Percentiles rank a stretch among this genome's conserved stretches.
Evolutionary conservation across 345 rosid genomes (phyloP).

Genomic region (Pistacia vera): DNA sequence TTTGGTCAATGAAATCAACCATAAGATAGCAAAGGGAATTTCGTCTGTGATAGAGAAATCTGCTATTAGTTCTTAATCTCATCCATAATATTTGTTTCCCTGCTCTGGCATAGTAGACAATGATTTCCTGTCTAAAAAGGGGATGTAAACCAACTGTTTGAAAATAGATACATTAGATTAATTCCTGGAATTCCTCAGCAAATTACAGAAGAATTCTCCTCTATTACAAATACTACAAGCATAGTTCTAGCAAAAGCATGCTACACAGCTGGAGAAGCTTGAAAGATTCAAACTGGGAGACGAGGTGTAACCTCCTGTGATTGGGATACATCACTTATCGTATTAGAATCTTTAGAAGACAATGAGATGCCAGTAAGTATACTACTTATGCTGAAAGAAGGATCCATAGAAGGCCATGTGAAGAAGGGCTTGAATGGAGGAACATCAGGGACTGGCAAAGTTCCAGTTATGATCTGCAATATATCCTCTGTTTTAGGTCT

Average conservation of each 20-base stretch:
- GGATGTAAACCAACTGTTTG: not conserved
- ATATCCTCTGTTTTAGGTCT: slow-evolving; percentile 36
- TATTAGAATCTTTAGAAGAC: slow-evolving; percentile 19
- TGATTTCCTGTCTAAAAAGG: not conserved
- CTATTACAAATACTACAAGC: not conserved
- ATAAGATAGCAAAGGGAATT: too few species aligned
- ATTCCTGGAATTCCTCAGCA: not conserved
- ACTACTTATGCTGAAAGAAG: not conserved
- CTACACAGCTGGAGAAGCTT: not conserved
- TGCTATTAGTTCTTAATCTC: not conserved
- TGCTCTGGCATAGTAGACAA: not conserved
- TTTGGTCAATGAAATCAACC: not conserved
- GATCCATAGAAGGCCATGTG: slow-evolving; percentile 33
- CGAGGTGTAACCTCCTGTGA: not conserved
- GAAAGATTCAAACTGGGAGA: slow-evolving; percentile 10
- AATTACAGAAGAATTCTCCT: not conserved
- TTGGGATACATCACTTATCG: not conserved
- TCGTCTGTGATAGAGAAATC: too few species aligned
- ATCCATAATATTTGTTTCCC: not conserved
- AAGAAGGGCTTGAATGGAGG: slow-evolving; percentile 46
- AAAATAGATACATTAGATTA: too few species aligned
- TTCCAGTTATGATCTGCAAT: slow-evolving; percentile 40
- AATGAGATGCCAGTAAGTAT: slow-evolving; percentile 14
- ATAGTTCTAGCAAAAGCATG: not conserved
- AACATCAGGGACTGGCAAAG: slow-evolving; percentile 33